These are phyloP conservation scores for Tardiomyces blankii DNA, from an alignment of 1,139 yeast species.

Conservation along the genomic window DNA sequence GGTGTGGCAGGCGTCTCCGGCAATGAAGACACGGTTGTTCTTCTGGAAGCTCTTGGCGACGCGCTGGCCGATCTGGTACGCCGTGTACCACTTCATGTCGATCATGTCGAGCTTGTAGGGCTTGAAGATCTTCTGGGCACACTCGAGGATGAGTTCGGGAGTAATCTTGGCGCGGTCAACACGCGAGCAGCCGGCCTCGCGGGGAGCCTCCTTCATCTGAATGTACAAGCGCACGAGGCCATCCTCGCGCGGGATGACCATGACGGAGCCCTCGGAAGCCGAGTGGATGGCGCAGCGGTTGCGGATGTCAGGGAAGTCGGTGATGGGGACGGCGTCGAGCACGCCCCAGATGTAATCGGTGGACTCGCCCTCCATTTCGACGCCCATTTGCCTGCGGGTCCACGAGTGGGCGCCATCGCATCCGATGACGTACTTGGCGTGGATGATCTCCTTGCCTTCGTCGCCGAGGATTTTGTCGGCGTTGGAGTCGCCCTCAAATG, in stretches of 20 bases:
- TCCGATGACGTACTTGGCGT: constrained; percentile 29
- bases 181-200: constrained; percentile 15
- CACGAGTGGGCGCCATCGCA: constrained; percentile 32
- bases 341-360: constrained; percentile 33
- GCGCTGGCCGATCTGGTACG: constrained; percentile 31
- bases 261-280: constrained; percentile 24
- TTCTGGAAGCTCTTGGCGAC: constrained; percentile 23
- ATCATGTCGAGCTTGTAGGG: constrained; percentile 27
- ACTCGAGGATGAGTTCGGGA: constrained; percentile 23
- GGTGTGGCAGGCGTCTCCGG: constrained; percentile 33
- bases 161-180: constrained; percentile 23
- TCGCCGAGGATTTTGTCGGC: constrained; percentile 5
- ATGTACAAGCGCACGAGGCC: constrained; percentile 27
- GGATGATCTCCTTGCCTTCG: constrained; percentile 12
- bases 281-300: constrained; percentile 29
- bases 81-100: constrained; percentile 28
- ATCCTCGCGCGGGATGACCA: constrained; percentile 30
- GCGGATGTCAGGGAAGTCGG: constrained; percentile 31
- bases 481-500: constrained; percentile 25
- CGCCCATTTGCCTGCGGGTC: constrained; percentile 25
- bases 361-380: constrained; percentile 27
- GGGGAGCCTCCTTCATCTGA: constrained; percentile 24
- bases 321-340: constrained; percentile 27
- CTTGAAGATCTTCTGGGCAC: constrained; percentile 23
- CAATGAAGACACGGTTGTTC: constrained; percentile 24